A percentile compares a stretch with the other conserved stretches of the same genome.
Conservation (phyloP, 352 stramenopile genomes). For the Pythium rishiriense region DNA sequence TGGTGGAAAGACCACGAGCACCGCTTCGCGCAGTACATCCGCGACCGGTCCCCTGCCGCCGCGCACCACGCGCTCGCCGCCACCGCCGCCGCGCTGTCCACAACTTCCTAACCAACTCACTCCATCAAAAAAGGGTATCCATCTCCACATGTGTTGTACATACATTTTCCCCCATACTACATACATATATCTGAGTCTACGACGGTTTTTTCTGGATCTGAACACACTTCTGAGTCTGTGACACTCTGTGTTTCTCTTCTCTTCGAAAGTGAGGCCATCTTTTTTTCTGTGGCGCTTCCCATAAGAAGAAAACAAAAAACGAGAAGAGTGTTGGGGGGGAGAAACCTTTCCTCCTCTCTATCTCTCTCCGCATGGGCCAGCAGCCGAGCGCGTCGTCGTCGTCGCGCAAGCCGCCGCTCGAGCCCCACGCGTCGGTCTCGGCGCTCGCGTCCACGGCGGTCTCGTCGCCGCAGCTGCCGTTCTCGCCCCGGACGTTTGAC, state of each 20-base stretch:
- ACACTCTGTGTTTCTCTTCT: not conserved
- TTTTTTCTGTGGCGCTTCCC: no score
- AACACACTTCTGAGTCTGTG: not conserved
- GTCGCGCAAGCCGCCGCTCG: not conserved
- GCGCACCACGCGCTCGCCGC: constrained; percentile 10
- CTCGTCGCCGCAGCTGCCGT: not conserved
- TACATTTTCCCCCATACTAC: constrained; percentile 5
- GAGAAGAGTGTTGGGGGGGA: not conserved
- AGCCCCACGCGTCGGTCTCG: not conserved
- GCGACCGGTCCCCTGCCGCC: constrained; percentile 1
- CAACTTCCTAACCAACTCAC: not conserved
- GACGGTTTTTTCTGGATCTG: no score
- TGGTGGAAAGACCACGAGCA: constrained; percentile 78
- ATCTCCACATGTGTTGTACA: constrained; percentile 3
- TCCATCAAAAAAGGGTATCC: not conserved
- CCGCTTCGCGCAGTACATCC: constrained; percentile 44
- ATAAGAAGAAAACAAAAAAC: not conserved
- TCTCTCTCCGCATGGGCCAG: constrained; percentile 7
- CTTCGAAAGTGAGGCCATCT: not conserved
- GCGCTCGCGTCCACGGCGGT: constrained; percentile 1
- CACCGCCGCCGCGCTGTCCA: constrained; percentile 15
- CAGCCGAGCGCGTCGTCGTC: constrained; percentile 10
- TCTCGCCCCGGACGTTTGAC: not conserved
- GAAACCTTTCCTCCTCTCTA: not conserved
- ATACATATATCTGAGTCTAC: constrained; percentile 1